phyloP scores from a whole-genome alignment of 495 filamentous ascomycete genomes.

The Bombardia bombarda region DNA sequence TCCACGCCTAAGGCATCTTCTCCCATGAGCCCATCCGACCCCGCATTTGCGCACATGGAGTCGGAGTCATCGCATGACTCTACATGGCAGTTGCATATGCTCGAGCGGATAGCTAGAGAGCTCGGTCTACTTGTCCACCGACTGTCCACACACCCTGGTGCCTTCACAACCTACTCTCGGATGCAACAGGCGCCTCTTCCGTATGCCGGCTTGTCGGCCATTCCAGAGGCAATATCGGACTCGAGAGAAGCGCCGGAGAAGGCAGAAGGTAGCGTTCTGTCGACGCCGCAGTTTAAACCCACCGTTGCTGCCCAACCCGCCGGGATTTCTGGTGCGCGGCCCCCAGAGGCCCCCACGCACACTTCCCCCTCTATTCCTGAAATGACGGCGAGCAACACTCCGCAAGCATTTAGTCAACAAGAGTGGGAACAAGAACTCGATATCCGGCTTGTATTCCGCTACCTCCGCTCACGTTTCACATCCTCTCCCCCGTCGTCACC shows the following conservation, averaged over 20 bases:
- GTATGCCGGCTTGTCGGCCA: constrained; percentile 47
- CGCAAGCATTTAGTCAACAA: constrained; percentile 44
- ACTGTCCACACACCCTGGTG: constrained; percentile 62
- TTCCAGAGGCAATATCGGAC: constrained; percentile 38
- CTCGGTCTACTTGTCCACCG: constrained; percentile 77
- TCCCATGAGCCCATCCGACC: constrained; percentile 9
- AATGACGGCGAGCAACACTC: constrained; percentile 2
- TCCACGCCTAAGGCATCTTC: constrained; percentile 33
- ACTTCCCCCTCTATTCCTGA: constrained; percentile 5
- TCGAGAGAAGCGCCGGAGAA: constrained; percentile 11
- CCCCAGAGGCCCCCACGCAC: constrained; percentile 7
- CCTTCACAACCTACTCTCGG: constrained; percentile 67
- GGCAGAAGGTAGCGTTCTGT: constrained; percentile 13
- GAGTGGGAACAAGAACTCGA: constrained; percentile 89
- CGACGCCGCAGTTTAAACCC: constrained; percentile 40
- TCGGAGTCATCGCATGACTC: constrained; percentile 34
- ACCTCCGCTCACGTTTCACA: constrained; percentile 67
- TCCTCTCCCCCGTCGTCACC: constrained; percentile 26
- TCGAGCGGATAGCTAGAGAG: constrained; percentile 80
- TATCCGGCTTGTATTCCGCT: constrained; percentile 79
- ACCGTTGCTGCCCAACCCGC: constrained; percentile 34
- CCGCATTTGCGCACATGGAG: constrained; percentile 18
- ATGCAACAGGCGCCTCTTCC: constrained; percentile 43
- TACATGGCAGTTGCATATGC: constrained; percentile 66
- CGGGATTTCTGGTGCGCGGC: constrained; percentile 15